Conservation (phyloP, 179 eudicot genomes). For the Camellia oleifera region DNA sequence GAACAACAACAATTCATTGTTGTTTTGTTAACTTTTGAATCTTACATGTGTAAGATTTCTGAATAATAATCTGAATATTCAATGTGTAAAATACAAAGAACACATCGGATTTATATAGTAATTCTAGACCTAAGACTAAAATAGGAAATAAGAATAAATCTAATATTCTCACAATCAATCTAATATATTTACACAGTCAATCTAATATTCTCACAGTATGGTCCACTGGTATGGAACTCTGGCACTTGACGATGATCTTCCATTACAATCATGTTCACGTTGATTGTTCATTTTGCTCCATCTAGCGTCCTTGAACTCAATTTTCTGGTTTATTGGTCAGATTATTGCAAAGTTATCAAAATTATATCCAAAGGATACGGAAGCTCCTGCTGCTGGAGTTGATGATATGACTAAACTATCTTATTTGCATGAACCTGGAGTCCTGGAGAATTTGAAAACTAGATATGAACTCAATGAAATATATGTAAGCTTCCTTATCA, state of each 20-base stretch:
- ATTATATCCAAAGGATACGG: slow-evolving; percentile 83
- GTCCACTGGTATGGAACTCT: slow-evolving; percentile 4
- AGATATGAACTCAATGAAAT: slow-evolving; percentile 97
- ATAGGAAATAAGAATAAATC: no score
- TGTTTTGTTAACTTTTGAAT: not conserved
- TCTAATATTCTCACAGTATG: no score
- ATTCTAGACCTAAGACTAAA: no score
- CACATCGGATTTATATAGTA: no score
- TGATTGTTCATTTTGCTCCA: not conserved
- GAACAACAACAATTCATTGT: not conserved
- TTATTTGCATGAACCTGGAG: slow-evolving; percentile 98
- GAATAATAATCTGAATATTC: no score
- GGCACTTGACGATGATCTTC: slow-evolving; percentile 4
- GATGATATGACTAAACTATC: slow-evolving; percentile 97
- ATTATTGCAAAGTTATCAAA: slow-evolving; percentile 72
- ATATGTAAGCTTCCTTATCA: slow-evolving; percentile 55
- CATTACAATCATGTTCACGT: not conserved
- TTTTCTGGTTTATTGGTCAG: slow-evolving; percentile 33
- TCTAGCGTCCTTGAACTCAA: not conserved
- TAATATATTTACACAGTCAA: no score
- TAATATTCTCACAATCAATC: no score
- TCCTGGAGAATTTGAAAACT: slow-evolving; percentile 63
- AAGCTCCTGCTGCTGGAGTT: slow-evolving; percentile 97
- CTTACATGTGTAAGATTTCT: no score
- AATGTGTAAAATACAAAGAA: no score